Evolutionary conservation across 768 basidiomycete genomes (phyloP), one percentile per base, ranked within the genome.

Genomic region (Phanerochaete carnosa): DNA sequence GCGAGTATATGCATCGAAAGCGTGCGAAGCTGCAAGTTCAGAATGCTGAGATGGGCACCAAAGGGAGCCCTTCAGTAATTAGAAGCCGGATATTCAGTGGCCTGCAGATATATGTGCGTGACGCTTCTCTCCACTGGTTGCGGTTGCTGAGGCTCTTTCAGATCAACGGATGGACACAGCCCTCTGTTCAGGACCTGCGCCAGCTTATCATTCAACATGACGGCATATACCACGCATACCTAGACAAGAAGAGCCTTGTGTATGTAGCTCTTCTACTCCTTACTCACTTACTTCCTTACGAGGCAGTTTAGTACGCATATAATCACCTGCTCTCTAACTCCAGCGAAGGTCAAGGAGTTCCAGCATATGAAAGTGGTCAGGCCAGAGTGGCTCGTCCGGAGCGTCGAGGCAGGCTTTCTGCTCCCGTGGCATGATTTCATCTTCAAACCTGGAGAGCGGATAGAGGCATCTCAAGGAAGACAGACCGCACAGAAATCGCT

Each of bases 91-190:
- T 97, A 35, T 93, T 98, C 65, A 74, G 79, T 30, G 92, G 88
- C 0, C 65, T 95, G 28, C 77, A 88, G 0, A 86, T 98, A 51
- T 93, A 98, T 72, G 95, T 97, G 72, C 66, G 89, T 76, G n/a
- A 55, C 11, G 29, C 56, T 30, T 11, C 15, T 12, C 19, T 19
- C 49, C 32, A 23, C 45, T 16, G 25, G 45, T 16, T n/a, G 55
- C 22, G 51, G 37, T 54, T 46, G 55, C 50, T 47, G 13, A 43
- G 30, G 1, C 13, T 43, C 29, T 52, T 45, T 30, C 60, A 95
- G 94, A 87, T 95, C 53, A 97, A 98, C 68, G 95, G 95, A 0
- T 90, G 85, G 77, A 96, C 94, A 0, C 79, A 83, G 37, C 93
- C 95, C 7, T 91, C 95, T 22, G 83, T 94, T 23, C 92, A 95